A percentile compares a stretch with the other conserved stretches of the same genome.
Conservation (phyloP, 441 rosid genomes). For the Metrosideros polymorpha region DNA sequence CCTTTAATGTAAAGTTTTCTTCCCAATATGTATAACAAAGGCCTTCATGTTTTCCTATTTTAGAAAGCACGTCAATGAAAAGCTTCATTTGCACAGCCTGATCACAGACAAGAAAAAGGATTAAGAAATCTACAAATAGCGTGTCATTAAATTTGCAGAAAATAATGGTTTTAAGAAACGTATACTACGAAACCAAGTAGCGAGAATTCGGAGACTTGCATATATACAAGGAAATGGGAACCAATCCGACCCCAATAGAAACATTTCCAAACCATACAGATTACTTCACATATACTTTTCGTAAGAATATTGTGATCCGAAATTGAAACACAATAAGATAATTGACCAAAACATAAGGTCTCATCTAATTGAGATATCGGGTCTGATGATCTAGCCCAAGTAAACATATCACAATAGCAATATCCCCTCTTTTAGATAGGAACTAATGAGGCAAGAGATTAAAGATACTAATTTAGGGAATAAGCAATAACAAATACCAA, state of each 20-base stretch:
- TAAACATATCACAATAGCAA: background rate
- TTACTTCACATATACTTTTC: background rate
- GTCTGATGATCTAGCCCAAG: background rate
- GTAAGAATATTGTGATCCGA: background rate
- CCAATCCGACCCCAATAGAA: background rate
- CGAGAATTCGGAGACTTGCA: constrained; percentile 59
- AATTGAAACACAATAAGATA: background rate
- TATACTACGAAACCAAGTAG: constrained; percentile 67
- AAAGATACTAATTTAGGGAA: background rate
- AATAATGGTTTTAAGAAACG: constrained; percentile 1
- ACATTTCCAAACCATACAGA: background rate
- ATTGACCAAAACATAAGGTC: background rate
- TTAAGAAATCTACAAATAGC: background rate
- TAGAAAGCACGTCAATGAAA: constrained; percentile 59
- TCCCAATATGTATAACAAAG: constrained; percentile 75
- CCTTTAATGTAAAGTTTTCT: constrained; percentile 76
- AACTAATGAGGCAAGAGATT: background rate
- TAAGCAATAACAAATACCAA: background rate
- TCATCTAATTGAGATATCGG: background rate
- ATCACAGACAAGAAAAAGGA: constrained; percentile 9
- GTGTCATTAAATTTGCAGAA: background rate
- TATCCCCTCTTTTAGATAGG: background rate
- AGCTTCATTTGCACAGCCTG: constrained; percentile 52
- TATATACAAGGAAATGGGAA: background rate
- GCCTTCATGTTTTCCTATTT: constrained; percentile 51